Percentiles rank a stretch among this genome's conserved stretches.
phyloP scores from a whole-genome alignment of 2,329 filamentous ascomycete species.

The Paraphaeosphaeria sporulosa region DNA sequence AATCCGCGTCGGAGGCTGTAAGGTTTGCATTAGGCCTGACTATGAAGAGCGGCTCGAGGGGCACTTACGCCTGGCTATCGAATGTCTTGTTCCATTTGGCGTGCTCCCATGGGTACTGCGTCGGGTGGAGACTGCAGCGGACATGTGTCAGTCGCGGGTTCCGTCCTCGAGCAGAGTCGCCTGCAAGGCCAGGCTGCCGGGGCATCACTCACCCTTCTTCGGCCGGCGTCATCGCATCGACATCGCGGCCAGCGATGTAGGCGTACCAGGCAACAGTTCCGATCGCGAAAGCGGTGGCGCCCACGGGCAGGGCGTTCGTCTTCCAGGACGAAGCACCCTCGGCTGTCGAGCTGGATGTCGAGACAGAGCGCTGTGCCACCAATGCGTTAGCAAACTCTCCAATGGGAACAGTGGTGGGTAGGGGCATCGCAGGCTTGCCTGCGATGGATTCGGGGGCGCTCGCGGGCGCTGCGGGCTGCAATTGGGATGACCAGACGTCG shows the following conservation, averaged over 20 bases:
- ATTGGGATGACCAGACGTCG: slow-evolving; percentile 41
- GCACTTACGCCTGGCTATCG: slow-evolving; percentile 90
- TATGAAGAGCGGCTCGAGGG: slow-evolving; percentile 10
- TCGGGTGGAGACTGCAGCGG: slow-evolving; percentile 79
- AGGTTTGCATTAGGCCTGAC: slow-evolving; percentile 11
- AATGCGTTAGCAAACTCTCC: slow-evolving; percentile 41
- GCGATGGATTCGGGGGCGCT: slow-evolving; percentile 37
- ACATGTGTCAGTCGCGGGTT: slow-evolving; percentile 36
- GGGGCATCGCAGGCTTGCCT: slow-evolving; percentile 17
- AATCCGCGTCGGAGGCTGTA: slow-evolving; percentile 94
- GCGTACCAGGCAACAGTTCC: slow-evolving; percentile 97
- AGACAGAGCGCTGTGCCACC: slow-evolving; percentile 63
- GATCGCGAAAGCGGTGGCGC: slow-evolving; percentile 84
- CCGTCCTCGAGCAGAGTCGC: slow-evolving; percentile 34
- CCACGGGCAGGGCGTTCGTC: slow-evolving; percentile 85
- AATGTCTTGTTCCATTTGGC: slow-evolving; percentile 91
- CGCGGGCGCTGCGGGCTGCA: slow-evolving; percentile 35
- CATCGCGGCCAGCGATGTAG: slow-evolving; percentile 89
- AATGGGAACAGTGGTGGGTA: slow-evolving; percentile 33
- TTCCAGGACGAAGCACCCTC: slow-evolving; percentile 78
- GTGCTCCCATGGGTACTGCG: slow-evolving; percentile 96
- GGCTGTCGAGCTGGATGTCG: slow-evolving; percentile 73
- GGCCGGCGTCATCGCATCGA: slow-evolving; percentile 87
- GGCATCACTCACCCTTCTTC: slow-evolving; percentile 90
- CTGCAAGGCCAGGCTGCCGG: slow-evolving; percentile 27